phyloP scores from a whole-genome alignment of 257 asterid species.

The Ballota nigra region DNA sequence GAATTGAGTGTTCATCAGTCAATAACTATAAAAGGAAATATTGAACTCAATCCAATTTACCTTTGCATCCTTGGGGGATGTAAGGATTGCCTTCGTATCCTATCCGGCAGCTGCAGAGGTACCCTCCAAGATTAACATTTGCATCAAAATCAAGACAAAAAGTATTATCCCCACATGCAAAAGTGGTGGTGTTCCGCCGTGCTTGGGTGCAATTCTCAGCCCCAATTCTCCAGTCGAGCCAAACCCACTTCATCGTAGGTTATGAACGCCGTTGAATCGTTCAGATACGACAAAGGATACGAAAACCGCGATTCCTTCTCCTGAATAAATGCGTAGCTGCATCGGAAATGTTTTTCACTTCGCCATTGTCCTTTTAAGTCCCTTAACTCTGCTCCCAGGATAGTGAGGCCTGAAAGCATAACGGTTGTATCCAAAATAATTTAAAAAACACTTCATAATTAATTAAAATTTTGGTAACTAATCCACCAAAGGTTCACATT shows the following conservation, averaged over 20 bases:
- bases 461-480: no score
- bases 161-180: conserved; percentile 1
- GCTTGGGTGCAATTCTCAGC: neutral
- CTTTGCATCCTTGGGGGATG: conserved; percentile 11
- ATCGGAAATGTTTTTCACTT: neutral
- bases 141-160: neutral
- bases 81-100: conserved; percentile 27
- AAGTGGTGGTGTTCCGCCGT: neutral
- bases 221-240: conserved; percentile 23
- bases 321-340: conserved; percentile 14
- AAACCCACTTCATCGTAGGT: neutral
- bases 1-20: no score
- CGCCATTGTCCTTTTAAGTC: neutral
- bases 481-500: no score
- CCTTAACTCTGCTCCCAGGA: neutral
- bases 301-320: neutral
- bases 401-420: neutral
- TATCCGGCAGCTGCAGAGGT: neutral
- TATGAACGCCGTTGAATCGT: neutral
- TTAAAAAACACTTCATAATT: no score
- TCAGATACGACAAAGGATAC: neutral
- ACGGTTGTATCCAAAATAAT: no score
- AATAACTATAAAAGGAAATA: no score
- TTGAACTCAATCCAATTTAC: neutral
- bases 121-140: neutral